Evolutionary conservation across 2,329 filamentous ascomycete genomes (phyloP), one percentile per base, ranked within the genome.

Genomic region (Tolypocladium sp.): DNA sequence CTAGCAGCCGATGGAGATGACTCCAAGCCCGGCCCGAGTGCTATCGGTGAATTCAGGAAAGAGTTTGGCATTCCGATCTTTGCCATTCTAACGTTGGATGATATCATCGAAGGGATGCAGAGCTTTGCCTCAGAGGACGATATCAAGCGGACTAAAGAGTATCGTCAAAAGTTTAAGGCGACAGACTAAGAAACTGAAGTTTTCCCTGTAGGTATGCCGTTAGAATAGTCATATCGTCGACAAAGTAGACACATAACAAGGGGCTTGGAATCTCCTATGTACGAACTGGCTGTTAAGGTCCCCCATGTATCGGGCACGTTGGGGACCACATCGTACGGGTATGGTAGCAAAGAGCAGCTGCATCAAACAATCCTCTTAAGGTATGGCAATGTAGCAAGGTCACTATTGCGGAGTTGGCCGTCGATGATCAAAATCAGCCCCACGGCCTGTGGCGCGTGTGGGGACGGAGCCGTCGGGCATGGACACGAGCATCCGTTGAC

Each of bases 1-100:
- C 88, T 87, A 8, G 76, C 80, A 2, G 71, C 78, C n/a, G 79
- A 82, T 56, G 81, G 79, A 30, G 89, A 91, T 63, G 88, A 91
- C 66, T 83, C 81, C 53, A 84, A 83, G 74, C 82, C 84, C 35
- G 84, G 87, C 67, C 84, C 84, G 38, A 96, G 91, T 71, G 91
- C 92, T 20, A 91, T 97, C 73, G 91, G 90, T 25, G 88, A 92
- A 78, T 84, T 96, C 61, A 86, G 86, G 73, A 89, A 88, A 74
- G 89, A 95, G 77, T 91, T 90, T 66, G 85, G 85, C 30, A 87
- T 97, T 61, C 91, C 92, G 1, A 91, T 96, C 61, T 79, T 92
- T 65, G 82, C 91, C 22, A 94, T 97, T 64, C 74, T 96, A 67
- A 93, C 88, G 49, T 80, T 97, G 64, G 85, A 92, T 68, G 91